Conservation (phyloP, 2,329 filamentous ascomycete species). For the Verticillium tricorpus region DNA sequence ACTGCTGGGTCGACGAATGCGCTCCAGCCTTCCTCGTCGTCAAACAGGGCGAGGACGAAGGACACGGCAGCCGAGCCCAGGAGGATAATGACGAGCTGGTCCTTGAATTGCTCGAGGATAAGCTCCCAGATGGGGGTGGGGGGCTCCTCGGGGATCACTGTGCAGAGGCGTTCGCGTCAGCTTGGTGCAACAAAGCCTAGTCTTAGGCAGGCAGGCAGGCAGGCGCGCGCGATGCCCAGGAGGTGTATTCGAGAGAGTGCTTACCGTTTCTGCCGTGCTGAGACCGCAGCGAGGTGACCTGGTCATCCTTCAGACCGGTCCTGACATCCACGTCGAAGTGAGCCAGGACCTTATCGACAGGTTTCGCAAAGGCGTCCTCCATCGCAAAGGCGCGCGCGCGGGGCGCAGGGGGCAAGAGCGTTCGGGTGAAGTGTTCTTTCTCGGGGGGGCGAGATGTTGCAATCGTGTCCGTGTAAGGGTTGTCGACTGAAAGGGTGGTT, state of each 20-base stretch:
- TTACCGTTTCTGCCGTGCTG: conserved; percentile 65
- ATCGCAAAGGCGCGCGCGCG: conserved; percentile 30
- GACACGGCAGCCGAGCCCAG: conserved; percentile 90
- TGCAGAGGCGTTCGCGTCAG: conserved; percentile 7
- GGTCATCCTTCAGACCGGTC: conserved; percentile 53
- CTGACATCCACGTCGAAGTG: conserved; percentile 51
- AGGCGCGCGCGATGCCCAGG: conserved; percentile 10
- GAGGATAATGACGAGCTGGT: conserved; percentile 93
- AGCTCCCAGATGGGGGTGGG: conserved; percentile 95
- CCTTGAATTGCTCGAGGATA: conserved; percentile 97
- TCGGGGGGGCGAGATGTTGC: background rate
- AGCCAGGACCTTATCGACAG: conserved; percentile 54
- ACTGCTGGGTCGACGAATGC: conserved; percentile 96
- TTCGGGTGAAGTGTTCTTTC: background rate
- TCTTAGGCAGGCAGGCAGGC: conserved; percentile 2
- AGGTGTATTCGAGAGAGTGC: conserved; percentile 17
- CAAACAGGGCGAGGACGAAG: conserved; percentile 87
- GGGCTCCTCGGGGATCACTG: conserved; percentile 75
- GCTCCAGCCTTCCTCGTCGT: conserved; percentile 90
- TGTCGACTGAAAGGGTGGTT: background rate
- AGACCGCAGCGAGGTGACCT: conserved; percentile 48
- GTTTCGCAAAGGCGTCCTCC: conserved; percentile 59
- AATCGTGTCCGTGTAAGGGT: background rate
- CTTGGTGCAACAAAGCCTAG: conserved; percentile 7
- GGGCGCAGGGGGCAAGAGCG: conserved; percentile 9